Percentiles rank a stretch among this genome's conserved stretches.
Evolutionary conservation across 495 filamentous ascomycete species (phyloP).

Genomic region (Astrocystis sublimbata): DNA sequence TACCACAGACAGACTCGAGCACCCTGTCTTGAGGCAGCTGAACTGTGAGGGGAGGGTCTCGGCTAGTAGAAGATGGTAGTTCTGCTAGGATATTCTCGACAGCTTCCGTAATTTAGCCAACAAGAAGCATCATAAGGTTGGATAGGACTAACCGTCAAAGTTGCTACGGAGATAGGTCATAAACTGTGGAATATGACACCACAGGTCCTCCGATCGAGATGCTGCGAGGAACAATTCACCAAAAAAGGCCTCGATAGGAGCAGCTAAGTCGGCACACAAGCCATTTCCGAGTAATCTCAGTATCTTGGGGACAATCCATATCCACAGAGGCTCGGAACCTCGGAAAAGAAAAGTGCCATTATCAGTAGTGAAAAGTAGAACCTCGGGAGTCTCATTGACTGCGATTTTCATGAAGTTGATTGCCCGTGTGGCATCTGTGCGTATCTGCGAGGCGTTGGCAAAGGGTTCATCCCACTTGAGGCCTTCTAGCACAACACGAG

Average conservation of each 20-base stretch:
- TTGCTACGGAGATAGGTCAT: constrained; percentile 46
- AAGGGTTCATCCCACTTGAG: constrained; percentile 64
- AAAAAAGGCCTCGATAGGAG: constrained; percentile 55
- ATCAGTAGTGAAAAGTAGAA: constrained; percentile 56
- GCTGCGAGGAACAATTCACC: constrained; percentile 42
- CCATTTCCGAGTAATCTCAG: constrained; percentile 55
- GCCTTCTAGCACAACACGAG: constrained; percentile 74
- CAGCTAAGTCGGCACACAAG: constrained; percentile 41
- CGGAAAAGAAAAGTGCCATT: constrained; percentile 43
- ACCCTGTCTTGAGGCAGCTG: constrained; percentile 25
- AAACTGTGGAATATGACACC: constrained; percentile 46
- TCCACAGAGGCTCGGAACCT: constrained; percentile 64
- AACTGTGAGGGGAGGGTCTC: constrained; percentile 23
- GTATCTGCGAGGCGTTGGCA: constrained; percentile 48
- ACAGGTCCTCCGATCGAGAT: constrained; percentile 40
- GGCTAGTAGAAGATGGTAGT: constrained; percentile 14
- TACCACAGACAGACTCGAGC: constrained; percentile 12
- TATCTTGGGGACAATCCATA: constrained; percentile 75
- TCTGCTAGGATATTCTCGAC: constrained; percentile 13
- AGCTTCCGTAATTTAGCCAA: constrained; percentile 11
- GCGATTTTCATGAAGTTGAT: constrained; percentile 63
- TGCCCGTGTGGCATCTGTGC: constrained; percentile 69
- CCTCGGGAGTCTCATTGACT: constrained; percentile 70
- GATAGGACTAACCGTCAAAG: constrained; percentile 37
- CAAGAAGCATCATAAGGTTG: constrained; percentile 17